Evolutionary conservation across 2,329 filamentous ascomycete species (phyloP).

Genomic region (Sclerotinia trifoliorum): DNA sequence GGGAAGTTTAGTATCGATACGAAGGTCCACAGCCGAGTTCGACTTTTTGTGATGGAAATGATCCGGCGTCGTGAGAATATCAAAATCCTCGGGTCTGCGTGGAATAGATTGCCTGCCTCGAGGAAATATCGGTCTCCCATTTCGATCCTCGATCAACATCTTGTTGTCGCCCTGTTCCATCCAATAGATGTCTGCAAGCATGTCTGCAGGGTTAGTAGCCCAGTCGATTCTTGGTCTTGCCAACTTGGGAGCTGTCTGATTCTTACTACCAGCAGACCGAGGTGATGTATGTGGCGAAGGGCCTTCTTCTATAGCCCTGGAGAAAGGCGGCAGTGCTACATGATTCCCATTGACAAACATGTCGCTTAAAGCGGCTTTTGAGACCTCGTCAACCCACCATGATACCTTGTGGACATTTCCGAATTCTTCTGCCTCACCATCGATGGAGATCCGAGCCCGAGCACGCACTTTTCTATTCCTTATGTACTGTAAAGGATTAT

Average conservation of each 20-base stretch:
- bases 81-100: constrained; percentile 26
- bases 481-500: constrained; percentile 91
- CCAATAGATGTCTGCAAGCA: constrained; percentile 90
- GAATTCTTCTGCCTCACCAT: constrained; percentile 76
- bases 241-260: constrained; percentile 49
- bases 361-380: constrained; percentile 29
- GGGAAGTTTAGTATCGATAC: constrained; percentile 39
- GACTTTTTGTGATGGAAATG: constrained; percentile 26
- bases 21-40: constrained; percentile 30
- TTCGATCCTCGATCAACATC: constrained; percentile 73
- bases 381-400: constrained; percentile 72
- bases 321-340: constrained; percentile 46
- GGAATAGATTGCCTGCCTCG: constrained; percentile 42
- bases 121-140: constrained; percentile 71
- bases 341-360: constrained; percentile 39
- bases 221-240: constrained; percentile 79
- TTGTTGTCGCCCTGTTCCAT: constrained; percentile 80
- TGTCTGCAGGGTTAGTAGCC: constrained; percentile 77
- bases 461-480: constrained; percentile 84
- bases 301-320: constrained; percentile 32
- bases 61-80: constrained; percentile 25
- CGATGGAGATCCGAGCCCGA: constrained; percentile 71
- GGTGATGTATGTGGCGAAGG: constrained; percentile 40
- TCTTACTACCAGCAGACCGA: constrained; percentile 45
- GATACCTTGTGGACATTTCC: constrained; percentile 68